Base-by-base conservation (phyloP, 345 rosid genomes). In the Murraya koenigii region DNA sequence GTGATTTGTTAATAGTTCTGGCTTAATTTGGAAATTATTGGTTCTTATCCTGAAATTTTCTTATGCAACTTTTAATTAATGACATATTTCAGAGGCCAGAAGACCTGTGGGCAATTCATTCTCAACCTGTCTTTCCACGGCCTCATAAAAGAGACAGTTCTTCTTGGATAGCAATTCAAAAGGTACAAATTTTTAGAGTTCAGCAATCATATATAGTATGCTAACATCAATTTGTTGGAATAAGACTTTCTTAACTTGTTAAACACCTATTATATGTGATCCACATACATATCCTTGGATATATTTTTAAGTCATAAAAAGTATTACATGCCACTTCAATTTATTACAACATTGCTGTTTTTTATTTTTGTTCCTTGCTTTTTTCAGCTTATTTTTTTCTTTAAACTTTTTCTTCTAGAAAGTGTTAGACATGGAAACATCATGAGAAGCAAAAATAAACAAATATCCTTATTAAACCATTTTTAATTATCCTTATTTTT, bases 21-120 rank as follows among this genome's bases (percentile, higher is more conserved):
- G 39, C 26, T 54, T 54, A 19, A 20, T 71, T 47, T 49, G 59
- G 55, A 10, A 56, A 22, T 8, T 30, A 30, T 39, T 54, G 28
- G 61, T 23, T 65, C 66, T 9, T 38, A 59, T 60, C 23, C 19
- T 64, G 54, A 14, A 26, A 47, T 36, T 13, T 71, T 63, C 38
- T 60, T 76, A 79, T 76, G 66, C 23, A 78, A 63, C 54, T 76
- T 59, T 55, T 52, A 52, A 60, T 61, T 62, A 35, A 54, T 75
- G 58, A 74, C 78, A 69, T 90, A 71, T 85, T 86, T 76, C 84
- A 96, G 98, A 90, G 87, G 76, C 98, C 98, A 2, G 98, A 96
- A 71, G 98, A 96, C 86, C 82, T 96, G 84, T 96, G 98, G 97
- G 94, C 93, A 80, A 72, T 89, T 83, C 90, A 96, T 84, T 92